These are phyloP conservation scores for Suhomyces terraborum DNA, from an alignment of 1,139 yeast genomes.

Conservation along the genomic window DNA sequence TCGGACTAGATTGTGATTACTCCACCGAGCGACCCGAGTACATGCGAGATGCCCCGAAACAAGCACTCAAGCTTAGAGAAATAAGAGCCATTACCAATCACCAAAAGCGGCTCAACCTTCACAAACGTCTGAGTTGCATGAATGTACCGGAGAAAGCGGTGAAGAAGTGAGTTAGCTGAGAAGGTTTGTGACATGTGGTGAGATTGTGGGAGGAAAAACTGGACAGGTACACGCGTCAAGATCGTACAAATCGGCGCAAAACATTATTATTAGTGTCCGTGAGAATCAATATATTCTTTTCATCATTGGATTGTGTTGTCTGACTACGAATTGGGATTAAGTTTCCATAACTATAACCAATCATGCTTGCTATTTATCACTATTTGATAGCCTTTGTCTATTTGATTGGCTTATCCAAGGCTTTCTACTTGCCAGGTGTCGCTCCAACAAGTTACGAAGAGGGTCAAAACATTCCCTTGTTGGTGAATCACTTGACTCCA, in stretches of 20 bases:
- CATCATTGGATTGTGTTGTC: conserved; percentile 3
- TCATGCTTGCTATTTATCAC: conserved; percentile 8
- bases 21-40: conserved; percentile 55
- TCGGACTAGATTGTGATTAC: conserved; percentile 56
- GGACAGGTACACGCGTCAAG: conserved; percentile 10
- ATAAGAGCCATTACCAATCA: conserved; percentile 45
- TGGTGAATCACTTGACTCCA: conserved; percentile 90
- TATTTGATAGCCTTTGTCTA: conserved; percentile 21
- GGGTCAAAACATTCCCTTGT: conserved; percentile 71
- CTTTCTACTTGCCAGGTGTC: conserved; percentile 90
- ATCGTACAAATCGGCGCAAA: conserved; percentile 1
- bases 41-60: conserved; percentile 46
- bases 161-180: neutral
- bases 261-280: neutral
- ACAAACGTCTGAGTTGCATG: neutral
- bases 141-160: neutral
- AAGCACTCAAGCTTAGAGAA: conserved; percentile 48
- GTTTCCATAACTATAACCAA: conserved; percentile 1
- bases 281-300: conserved; percentile 5
- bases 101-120: conserved; percentile 27
- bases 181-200: neutral
- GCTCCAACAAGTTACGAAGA: conserved; percentile 85
- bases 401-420: conserved; percentile 36
- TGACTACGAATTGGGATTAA: neutral
- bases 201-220: conserved; percentile 8